Conservation (phyloP, 2,329 filamentous ascomycete species). For the Neofusicoccum laricinum region DNA sequence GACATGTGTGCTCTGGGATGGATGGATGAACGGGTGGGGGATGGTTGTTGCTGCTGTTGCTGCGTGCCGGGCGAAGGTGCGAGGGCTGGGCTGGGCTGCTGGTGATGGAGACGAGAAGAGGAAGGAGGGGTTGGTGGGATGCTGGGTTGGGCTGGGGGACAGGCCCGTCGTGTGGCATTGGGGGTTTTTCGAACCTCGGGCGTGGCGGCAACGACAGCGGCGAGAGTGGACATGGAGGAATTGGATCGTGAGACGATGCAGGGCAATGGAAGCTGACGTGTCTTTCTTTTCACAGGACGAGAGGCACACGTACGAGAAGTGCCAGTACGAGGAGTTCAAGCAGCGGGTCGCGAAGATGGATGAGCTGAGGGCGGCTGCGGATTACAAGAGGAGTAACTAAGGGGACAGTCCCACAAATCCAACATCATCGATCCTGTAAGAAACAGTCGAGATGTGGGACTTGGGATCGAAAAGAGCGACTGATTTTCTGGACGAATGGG, state of each 20-base stretch:
- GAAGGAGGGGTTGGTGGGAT: too few species aligned
- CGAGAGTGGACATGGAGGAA: neutral
- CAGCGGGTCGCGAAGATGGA: conserved; percentile 98
- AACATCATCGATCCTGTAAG: too few species aligned
- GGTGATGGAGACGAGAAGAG: neutral
- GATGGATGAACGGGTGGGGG: neutral
- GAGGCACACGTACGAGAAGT: conserved; percentile 97
- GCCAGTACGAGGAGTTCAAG: conserved; percentile 99
- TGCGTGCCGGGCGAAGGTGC: neutral
- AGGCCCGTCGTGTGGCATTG: too few species aligned
- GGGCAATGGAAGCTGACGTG: neutral
- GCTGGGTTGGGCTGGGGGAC: neutral
- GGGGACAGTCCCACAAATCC: too few species aligned
- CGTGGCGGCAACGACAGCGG: neutral
- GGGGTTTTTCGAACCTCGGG: neutral
- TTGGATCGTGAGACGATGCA: neutral
- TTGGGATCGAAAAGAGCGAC: too few species aligned
- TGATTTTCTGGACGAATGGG: too few species aligned
- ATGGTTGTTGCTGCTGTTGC: neutral
- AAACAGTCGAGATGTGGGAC: too few species aligned
- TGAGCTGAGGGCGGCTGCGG: conserved; percentile 84
- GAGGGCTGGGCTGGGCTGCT: neutral
- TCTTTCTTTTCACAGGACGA: conserved; percentile 48
- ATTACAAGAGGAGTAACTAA: conserved; percentile 79
- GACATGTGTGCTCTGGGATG: neutral